These are phyloP conservation scores for Penicillium sp. DNA, from an alignment of 2,329 filamentous ascomycete species.

Conservation along the genomic window DNA sequence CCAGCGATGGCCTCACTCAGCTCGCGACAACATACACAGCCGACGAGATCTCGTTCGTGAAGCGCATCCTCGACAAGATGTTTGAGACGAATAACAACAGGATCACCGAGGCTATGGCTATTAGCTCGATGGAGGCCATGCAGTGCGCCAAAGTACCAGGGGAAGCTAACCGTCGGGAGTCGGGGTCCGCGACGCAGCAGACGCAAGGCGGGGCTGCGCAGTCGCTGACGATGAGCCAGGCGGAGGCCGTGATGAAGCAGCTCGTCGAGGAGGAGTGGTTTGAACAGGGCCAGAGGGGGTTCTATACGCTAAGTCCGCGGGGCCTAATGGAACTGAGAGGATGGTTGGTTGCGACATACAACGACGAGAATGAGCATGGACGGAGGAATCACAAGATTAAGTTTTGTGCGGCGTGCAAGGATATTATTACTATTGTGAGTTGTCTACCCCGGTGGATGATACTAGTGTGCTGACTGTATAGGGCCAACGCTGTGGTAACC, in stretches of 20 bases:
- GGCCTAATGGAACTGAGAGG: constrained; percentile 81
- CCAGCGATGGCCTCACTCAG: constrained; percentile 83
- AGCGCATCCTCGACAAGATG: constrained; percentile 85
- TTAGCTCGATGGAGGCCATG: constrained; percentile 78
- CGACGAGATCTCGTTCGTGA: constrained; percentile 89
- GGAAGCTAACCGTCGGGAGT: constrained; percentile 53
- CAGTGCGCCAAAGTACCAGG: constrained; percentile 61
- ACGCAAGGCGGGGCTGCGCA: constrained; percentile 42
- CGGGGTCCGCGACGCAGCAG: constrained; percentile 43
- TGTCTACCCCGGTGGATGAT: background rate
- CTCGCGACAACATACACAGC: constrained; percentile 79
- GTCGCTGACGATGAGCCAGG: constrained; percentile 76
- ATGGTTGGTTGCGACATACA: constrained; percentile 90
- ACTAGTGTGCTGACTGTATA: constrained; percentile 28
- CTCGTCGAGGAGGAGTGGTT: constrained; percentile 86
- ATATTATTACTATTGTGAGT: constrained; percentile 77
- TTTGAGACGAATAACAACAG: constrained; percentile 86
- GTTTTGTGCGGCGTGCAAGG: constrained; percentile 84
- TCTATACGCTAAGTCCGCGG: constrained; percentile 76
- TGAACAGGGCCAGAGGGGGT: constrained; percentile 71
- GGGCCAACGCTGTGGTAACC: constrained; percentile 75
- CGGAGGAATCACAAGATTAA: constrained; percentile 73
- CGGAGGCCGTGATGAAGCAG: constrained; percentile 71
- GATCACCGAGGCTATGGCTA: constrained; percentile 80
- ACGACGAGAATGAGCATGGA: constrained; percentile 68